These are phyloP conservation scores for Umbilicus rupestris DNA, from an alignment of 164 flowering plant genomes.

Conservation along the genomic window DNA sequence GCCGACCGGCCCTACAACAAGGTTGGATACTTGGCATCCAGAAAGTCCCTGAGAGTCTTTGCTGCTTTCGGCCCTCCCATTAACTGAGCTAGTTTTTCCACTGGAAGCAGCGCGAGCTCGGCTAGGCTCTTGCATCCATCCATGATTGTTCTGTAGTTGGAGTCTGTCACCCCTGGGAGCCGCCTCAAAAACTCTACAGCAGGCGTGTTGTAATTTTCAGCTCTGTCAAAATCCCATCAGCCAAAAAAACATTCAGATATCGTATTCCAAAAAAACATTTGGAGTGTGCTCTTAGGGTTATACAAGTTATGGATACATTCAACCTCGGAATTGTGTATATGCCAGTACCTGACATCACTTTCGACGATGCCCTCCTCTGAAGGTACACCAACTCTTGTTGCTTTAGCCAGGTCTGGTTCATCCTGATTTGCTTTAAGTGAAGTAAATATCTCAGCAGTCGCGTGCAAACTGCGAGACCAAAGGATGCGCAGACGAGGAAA, in stretches of 20 bases:
- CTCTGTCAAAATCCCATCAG: slow-evolving; percentile 34
- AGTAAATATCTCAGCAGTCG: slow-evolving; percentile 92
- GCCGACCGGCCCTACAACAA: slow-evolving; percentile 21
- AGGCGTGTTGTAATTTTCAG: slow-evolving; percentile 89
- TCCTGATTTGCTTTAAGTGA: slow-evolving; percentile 92
- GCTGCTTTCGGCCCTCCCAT: slow-evolving; percentile 96
- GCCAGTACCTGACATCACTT: slow-evolving; percentile 68
- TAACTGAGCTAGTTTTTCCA: slow-evolving; percentile 65
- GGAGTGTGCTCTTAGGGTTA: neutral
- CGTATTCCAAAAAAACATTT: no score
- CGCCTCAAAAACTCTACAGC: slow-evolving; percentile 90
- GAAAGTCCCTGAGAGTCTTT: slow-evolving; percentile 72
- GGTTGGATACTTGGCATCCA: slow-evolving; percentile 93
- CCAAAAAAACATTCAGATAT: neutral
- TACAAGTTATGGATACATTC: neutral
- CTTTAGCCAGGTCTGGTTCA: slow-evolving; percentile 85
- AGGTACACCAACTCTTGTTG: slow-evolving; percentile 90
- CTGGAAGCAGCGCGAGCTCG: slow-evolving; percentile 78
- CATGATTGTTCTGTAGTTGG: slow-evolving; percentile 81
- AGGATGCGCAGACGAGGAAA: slow-evolving; percentile 90
- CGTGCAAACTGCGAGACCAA: slow-evolving; percentile 98
- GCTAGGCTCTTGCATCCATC: slow-evolving; percentile 80
- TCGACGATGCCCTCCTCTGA: slow-evolving; percentile 84
- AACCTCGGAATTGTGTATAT: neutral
- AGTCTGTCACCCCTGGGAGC: slow-evolving; percentile 92